These are phyloP conservation scores for Epichloe brachyelytri DNA, from an alignment of 2,329 filamentous ascomycete genomes.

Conservation along the genomic window DNA sequence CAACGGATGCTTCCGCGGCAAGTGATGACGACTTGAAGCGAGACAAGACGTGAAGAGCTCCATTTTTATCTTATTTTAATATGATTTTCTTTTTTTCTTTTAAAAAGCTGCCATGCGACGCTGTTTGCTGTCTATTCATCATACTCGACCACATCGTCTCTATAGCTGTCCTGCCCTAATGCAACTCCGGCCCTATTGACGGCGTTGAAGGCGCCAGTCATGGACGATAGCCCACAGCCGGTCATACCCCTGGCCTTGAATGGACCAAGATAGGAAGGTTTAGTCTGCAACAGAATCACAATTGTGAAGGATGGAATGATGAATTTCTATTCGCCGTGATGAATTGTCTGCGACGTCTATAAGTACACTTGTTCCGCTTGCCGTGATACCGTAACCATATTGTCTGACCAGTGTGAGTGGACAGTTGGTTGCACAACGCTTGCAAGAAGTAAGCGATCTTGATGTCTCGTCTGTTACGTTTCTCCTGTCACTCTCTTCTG, in stretches of 20 bases:
- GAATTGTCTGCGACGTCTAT: not conserved
- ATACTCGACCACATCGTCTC: not conserved
- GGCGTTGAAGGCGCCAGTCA: not conserved
- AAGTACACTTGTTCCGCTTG: not conserved
- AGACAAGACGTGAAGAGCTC: not conserved
- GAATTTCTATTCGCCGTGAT: not conserved
- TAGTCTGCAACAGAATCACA: not conserved
- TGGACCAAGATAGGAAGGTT: not conserved
- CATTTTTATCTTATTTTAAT: not conserved
- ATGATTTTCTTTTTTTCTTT: not conserved
- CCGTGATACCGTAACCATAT: conserved; percentile 1
- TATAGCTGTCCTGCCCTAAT: not conserved
- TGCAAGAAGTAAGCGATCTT: not conserved
- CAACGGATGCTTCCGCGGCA: conserved; percentile 1
- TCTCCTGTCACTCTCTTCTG: not conserved
- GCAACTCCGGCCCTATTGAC: not conserved
- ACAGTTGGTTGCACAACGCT: not conserved
- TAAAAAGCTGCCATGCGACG: not conserved
- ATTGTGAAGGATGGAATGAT: not conserved
- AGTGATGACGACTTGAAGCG: not conserved
- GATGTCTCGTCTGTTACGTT: not conserved
- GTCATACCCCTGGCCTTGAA: not conserved
- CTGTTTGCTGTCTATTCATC: conserved; percentile 4
- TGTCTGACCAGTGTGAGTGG: conserved; percentile 1
- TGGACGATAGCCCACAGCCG: not conserved